Evolutionary conservation across 2,329 filamentous ascomycete genomes (phyloP).

Genomic region (Venturia oleaginea): DNA sequence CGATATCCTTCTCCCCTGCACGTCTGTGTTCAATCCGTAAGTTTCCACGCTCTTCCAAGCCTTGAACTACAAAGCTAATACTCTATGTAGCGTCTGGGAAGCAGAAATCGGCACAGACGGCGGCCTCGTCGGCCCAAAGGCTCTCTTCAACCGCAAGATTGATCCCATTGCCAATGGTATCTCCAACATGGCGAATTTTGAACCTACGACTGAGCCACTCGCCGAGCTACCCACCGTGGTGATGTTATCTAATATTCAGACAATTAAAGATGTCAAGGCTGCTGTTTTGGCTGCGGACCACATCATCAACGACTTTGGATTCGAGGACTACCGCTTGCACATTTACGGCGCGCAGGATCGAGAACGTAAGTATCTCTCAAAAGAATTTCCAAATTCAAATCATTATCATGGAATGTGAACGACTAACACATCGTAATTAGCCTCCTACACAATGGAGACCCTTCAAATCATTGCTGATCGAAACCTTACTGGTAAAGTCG

Average conservation of each 20-base stretch:
- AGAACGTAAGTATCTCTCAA: conserved; percentile 33
- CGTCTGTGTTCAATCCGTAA: conserved; percentile 47
- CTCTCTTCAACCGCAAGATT: conserved; percentile 45
- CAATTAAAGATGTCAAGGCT: conserved; percentile 50
- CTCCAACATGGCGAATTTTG: conserved; percentile 48
- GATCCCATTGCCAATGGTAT: conserved; percentile 54
- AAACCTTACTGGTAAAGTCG: conserved; percentile 35
- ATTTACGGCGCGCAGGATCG: conserved; percentile 52
- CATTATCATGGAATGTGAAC: not conserved
- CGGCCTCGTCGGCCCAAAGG: conserved; percentile 42
- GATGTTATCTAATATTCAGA: conserved; percentile 50
- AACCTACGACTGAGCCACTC: conserved; percentile 45
- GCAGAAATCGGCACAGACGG: conserved; percentile 48
- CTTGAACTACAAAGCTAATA: not conserved
- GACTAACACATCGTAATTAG: conserved; percentile 15
- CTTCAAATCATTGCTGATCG: conserved; percentile 43
- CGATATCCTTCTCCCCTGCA: conserved; percentile 47
- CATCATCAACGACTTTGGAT: conserved; percentile 52
- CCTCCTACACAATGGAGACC: conserved; percentile 41
- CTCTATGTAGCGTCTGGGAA: conserved; percentile 40
- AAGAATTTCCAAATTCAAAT: not conserved
- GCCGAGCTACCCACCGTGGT: conserved; percentile 48
- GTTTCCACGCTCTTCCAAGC: not conserved
- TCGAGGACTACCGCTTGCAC: conserved; percentile 48
- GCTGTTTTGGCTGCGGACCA: conserved; percentile 50